phyloP scores from a whole-genome alignment of 371 early-diverging fungal species.

The Circinella umbellata region DNA sequence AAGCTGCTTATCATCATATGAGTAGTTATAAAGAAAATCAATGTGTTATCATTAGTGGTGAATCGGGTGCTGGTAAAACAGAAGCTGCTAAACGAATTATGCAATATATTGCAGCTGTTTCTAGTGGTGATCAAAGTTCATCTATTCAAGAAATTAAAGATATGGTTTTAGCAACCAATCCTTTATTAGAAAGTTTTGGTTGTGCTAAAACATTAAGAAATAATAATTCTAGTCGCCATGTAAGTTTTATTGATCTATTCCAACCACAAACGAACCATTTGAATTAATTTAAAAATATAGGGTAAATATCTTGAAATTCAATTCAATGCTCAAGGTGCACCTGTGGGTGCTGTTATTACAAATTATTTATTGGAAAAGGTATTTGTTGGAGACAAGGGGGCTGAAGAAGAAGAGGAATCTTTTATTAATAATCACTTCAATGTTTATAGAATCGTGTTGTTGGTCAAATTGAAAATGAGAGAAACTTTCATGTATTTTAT shows the following conservation, averaged over 20 bases:
- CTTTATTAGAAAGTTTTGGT: constrained; percentile 98
- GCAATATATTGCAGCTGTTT: constrained; percentile 97
- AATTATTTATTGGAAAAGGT: constrained; percentile 99
- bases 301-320: constrained; percentile 99
- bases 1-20: constrained; percentile 90
- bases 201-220: constrained; percentile 99
- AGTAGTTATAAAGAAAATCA: constrained; percentile 97
- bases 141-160: constrained; percentile 92
- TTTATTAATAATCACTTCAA: too few species aligned
- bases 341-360: constrained; percentile 97
- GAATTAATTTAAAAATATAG: constrained; percentile 34
- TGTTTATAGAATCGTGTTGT: constrained; percentile 85
- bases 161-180: constrained; percentile 97
- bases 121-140: constrained; percentile 73
- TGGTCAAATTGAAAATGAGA: constrained; percentile 91
- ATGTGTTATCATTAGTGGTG: constrained; percentile 96
- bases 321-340: constrained; percentile 91
- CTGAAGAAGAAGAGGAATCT: neutral
- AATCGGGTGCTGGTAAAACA: constrained; percentile 93
- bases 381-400: too few species aligned
- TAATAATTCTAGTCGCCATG: constrained; percentile 98
- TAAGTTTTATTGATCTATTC: too few species aligned
- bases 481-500: constrained; percentile 99
- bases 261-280: too few species aligned
- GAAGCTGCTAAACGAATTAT: constrained; percentile 92